Conservation (phyloP, 1,284 basidiomycete species). For the Trichosporon coremiiforme region DNA sequence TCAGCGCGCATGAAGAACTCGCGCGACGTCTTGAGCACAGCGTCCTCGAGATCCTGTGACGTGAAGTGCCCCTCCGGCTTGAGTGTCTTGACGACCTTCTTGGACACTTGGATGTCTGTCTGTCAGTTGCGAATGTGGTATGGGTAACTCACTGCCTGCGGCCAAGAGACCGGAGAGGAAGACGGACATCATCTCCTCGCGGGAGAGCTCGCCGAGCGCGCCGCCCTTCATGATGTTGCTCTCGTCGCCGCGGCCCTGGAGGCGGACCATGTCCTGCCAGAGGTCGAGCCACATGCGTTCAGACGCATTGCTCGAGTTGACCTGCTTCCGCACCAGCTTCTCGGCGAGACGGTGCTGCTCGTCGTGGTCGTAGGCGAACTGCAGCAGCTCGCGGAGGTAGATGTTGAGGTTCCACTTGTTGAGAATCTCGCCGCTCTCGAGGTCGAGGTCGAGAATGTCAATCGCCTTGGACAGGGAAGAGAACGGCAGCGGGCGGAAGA, state of each 20-base stretch:
- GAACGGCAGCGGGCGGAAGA: conserved; percentile 75
- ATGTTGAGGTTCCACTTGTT: conserved; percentile 80
- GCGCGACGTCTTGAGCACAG: conserved; percentile 74
- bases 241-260: conserved; percentile 66
- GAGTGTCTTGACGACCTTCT: conserved; percentile 64
- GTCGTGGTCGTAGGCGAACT: conserved; percentile 65
- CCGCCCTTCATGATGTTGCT: conserved; percentile 59
- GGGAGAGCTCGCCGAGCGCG: conserved; percentile 74
- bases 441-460: conserved; percentile 86
- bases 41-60: conserved; percentile 65
- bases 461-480: conserved; percentile 75
- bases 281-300: conserved; percentile 79
- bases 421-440: conserved; percentile 89
- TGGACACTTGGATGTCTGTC: conserved; percentile 77
- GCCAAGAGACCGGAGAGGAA: conserved; percentile 81
- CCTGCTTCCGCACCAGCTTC: conserved; percentile 75
- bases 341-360: conserved; percentile 87
- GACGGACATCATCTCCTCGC: conserved; percentile 71
- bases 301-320: conserved; percentile 50
- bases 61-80: conserved; percentile 63
- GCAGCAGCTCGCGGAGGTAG: conserved; percentile 79
- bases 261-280: conserved; percentile 82
- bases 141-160: conserved; percentile 72
- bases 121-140: conserved; percentile 21
- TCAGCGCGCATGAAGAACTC: conserved; percentile 93